phyloP scores from a whole-genome alignment of 2,329 filamentous ascomycete species.

The Aspergillus costaricaensis region DNA sequence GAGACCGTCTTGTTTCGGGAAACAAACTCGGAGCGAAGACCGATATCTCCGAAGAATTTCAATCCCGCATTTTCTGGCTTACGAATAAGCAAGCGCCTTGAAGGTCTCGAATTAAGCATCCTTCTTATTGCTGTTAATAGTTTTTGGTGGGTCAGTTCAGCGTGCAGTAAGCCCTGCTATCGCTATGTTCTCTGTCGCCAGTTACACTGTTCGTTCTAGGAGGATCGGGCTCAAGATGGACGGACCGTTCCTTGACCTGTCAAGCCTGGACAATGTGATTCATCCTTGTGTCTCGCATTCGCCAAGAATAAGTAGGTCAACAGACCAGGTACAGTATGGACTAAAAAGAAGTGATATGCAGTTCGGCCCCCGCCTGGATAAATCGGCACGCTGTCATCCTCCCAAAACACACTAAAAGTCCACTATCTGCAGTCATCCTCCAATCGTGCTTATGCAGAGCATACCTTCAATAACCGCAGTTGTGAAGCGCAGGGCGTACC shows the following conservation, averaged over 20 bases:
- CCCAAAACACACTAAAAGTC: constrained; percentile 1
- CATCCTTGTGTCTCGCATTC: not conserved
- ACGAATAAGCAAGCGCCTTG: not conserved
- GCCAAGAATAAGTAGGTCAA: not conserved
- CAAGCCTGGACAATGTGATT: not conserved
- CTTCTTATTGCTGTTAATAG: too few relatives aligned
- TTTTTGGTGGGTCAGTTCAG: too few relatives aligned
- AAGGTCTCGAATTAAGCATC: too few relatives aligned
- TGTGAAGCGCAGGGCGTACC: not conserved
- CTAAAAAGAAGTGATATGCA: not conserved
- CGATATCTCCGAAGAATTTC: not conserved
- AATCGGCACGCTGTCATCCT: constrained; percentile 23
- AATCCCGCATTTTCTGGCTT: not conserved
- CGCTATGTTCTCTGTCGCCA: too few relatives aligned
- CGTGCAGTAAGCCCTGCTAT: too few relatives aligned
- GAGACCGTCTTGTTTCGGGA: not conserved
- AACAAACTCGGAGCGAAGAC: not conserved
- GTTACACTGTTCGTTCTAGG: too few relatives aligned
- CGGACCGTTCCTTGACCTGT: not conserved
- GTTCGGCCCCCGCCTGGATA: constrained; percentile 24
- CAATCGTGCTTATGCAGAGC: constrained; percentile 5
- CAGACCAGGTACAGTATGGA: not conserved
- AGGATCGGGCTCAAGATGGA: too few relatives aligned
- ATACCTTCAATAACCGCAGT: not conserved
- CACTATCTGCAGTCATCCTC: not conserved